These are phyloP conservation scores for Syzygium oleosum DNA, from an alignment of 345 rosid genomes.

Conservation along the genomic window DNA sequence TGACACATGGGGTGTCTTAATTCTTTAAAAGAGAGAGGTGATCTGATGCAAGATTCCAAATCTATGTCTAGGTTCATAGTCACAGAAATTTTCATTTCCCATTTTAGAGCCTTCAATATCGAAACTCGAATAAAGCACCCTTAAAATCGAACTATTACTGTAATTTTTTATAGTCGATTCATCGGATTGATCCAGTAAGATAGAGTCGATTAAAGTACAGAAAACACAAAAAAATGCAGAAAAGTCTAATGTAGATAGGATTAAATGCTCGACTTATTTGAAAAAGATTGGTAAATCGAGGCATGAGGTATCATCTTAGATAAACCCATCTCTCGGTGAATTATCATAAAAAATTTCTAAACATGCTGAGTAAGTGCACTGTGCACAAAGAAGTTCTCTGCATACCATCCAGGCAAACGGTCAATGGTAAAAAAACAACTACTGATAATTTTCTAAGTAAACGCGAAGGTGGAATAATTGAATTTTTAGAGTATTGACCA, in stretches of 20 bases:
- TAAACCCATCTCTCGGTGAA: neutral
- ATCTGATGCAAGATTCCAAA: neutral
- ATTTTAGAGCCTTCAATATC: no score
- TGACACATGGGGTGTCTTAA: slow-evolving; percentile 30
- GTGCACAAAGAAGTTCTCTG: neutral
- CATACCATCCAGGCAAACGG: neutral
- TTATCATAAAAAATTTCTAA: neutral
- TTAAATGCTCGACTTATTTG: neutral
- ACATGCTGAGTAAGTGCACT: neutral
- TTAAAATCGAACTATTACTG: no score
- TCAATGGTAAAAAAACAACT: neutral
- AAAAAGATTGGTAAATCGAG: neutral
- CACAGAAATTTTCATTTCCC: neutral
- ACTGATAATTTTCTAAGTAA: neutral
- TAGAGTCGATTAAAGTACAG: neutral
- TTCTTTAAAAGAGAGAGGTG: neutral
- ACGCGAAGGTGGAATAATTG: neutral
- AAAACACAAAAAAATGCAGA: neutral
- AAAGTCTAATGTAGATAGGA: neutral
- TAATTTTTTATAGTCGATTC: neutral
- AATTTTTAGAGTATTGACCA: neutral
- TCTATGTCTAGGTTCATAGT: neutral
- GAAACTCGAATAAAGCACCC: no score
- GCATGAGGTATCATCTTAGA: neutral
- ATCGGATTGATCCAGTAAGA: neutral